These are phyloP conservation scores for Trypanosoma theileri DNA, from an alignment of 208 protist species.

Conservation along the genomic window DNA sequence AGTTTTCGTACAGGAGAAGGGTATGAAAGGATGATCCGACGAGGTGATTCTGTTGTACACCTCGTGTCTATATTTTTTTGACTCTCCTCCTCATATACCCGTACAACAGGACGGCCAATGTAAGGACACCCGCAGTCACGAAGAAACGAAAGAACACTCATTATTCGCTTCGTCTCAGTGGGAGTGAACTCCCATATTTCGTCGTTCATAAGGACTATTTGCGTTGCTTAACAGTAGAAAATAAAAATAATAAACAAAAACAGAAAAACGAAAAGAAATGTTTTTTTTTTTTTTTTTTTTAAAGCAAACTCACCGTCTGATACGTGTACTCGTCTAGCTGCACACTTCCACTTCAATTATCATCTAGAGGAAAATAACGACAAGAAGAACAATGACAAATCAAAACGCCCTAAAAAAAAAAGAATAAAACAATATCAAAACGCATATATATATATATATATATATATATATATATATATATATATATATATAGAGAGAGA, in stretches of 20 bases:
- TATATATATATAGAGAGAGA: background rate
- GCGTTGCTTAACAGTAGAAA: background rate
- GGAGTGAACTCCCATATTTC: conserved; percentile 24
- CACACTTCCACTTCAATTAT: no score
- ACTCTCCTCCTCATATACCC: conserved; percentile 3
- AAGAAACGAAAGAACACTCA: conserved; percentile 15
- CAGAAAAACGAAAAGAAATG: background rate
- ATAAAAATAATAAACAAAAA: background rate
- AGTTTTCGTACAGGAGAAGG: background rate
- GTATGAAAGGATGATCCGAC: conserved; percentile 13
- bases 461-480: conserved; percentile 4
- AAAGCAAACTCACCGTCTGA: no score
- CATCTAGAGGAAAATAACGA: no score
- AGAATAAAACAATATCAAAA: conserved; percentile 9
- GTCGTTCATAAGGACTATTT: conserved; percentile 7
- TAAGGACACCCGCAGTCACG: conserved; percentile 14
- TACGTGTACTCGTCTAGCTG: no score
- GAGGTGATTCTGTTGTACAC: background rate
- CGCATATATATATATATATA: background rate
- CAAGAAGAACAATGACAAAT: no score
- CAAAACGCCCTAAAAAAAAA: conserved; percentile 7
- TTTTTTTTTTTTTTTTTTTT: no score
- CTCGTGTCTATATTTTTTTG: background rate
- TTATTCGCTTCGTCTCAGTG: conserved; percentile 1
- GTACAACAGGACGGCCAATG: conserved; percentile 10